Conservation (phyloP, 2,329 filamentous ascomycete species). For the Xylariales sp. region DNA sequence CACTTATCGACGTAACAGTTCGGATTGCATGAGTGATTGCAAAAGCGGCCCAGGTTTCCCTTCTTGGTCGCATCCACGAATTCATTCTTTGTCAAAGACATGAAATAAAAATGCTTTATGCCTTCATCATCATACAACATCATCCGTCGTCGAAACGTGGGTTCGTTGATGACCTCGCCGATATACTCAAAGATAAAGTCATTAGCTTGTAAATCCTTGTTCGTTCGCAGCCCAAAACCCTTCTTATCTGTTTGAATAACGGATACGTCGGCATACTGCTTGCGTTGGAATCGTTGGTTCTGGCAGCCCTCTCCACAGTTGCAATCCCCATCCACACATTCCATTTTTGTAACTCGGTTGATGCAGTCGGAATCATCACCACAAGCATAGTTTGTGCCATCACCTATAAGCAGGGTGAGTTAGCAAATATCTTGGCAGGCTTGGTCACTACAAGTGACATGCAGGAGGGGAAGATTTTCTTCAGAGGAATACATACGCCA, state of each 20-base stretch:
- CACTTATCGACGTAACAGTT: slow-evolving; percentile 99
- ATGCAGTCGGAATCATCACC: slow-evolving; percentile 97
- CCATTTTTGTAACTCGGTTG: slow-evolving; percentile 97
- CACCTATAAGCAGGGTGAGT: too few relatives aligned
- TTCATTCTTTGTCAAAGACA: slow-evolving; percentile 94
- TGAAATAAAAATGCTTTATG: slow-evolving; percentile 99
- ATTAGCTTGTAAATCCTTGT: slow-evolving; percentile 70
- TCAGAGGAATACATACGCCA: slow-evolving; percentile 67
- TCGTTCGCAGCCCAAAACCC: slow-evolving; percentile 84
- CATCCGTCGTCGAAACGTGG: slow-evolving; percentile 84
- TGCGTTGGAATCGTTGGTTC: slow-evolving; percentile 91
- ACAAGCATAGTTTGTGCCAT: slow-evolving; percentile 75
- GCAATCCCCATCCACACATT: slow-evolving; percentile 78
- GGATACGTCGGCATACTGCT: slow-evolving; percentile 83
- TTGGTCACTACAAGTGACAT: slow-evolving; percentile 37
- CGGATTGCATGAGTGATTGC: slow-evolving; percentile 98
- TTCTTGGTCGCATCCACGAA: slow-evolving; percentile 98
- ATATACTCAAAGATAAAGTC: slow-evolving; percentile 99
- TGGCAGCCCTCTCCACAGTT: slow-evolving; percentile 85
- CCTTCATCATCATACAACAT: slow-evolving; percentile 90
- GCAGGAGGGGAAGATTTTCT: slow-evolving; percentile 13
- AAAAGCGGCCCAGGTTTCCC: slow-evolving; percentile 93
- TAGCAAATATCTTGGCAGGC: too few relatives aligned
- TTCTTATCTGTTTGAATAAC: slow-evolving; percentile 99
- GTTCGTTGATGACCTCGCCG: slow-evolving; percentile 94